Conservation (phyloP, 495 filamentous ascomycete genomes). For the Xylaria scruposa region DNA sequence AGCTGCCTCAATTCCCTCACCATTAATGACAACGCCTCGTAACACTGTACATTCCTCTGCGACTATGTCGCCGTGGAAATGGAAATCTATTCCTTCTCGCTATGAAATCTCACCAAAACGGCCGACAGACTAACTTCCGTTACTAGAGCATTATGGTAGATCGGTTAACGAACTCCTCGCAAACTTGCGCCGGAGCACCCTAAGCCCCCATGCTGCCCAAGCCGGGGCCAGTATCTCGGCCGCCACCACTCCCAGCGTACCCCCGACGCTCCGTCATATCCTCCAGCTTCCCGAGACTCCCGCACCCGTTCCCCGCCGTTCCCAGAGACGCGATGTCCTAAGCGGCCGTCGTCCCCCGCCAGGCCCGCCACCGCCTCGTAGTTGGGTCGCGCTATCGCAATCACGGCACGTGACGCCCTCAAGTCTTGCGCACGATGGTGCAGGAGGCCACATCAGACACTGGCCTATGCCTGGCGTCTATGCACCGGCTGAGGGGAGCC, state of each 20-base stretch:
- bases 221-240: conserved; percentile 25
- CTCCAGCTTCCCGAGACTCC: conserved; percentile 75
- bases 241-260: conserved; percentile 49
- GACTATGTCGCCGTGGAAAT: not conserved
- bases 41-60: not conserved
- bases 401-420: conserved; percentile 34
- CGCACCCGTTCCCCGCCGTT: conserved; percentile 67
- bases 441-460: conserved; percentile 23
- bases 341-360: conserved; percentile 58
- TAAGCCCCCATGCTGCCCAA: conserved; percentile 33
- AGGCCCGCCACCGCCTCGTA: conserved; percentile 74
- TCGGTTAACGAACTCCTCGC: conserved; percentile 60
- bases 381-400: conserved; percentile 62
- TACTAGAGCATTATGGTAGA: conserved; percentile 37
- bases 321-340: conserved; percentile 47
- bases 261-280: conserved; percentile 60
- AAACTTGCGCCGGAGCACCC: conserved; percentile 50
- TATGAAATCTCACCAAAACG: conserved; percentile 14
- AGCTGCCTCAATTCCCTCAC: conserved; percentile 1
- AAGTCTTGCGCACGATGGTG: conserved; percentile 12
- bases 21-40: not conserved
- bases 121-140: not conserved
- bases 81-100: no score
- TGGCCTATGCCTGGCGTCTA: conserved; percentile 46
- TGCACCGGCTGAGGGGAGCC: conserved; percentile 51